A percentile compares a stretch with the other conserved stretches of the same genome.
These are phyloP conservation scores for Trichoderma gracile DNA, from an alignment of 2,329 filamentous ascomycete species.

Conservation along the genomic window DNA sequence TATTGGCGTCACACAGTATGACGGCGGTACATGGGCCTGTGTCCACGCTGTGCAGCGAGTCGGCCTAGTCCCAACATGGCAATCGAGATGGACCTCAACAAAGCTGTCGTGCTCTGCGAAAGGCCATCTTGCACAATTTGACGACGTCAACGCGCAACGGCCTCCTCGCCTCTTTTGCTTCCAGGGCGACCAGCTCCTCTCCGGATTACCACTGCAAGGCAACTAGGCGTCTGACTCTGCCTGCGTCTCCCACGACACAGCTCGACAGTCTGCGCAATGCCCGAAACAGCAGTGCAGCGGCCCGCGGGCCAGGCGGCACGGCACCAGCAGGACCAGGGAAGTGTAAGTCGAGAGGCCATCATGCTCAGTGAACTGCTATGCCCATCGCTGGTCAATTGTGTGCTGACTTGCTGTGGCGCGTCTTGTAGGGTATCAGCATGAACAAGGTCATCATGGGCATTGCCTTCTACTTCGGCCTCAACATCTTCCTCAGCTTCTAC, in stretches of 20 bases:
- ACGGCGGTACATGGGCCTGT: background rate
- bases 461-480: slow-evolving; percentile 60
- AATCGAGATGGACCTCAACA: background rate
- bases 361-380: too few relatives aligned
- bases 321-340: slow-evolving; percentile 29
- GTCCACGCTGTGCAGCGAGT: background rate
- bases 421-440: slow-evolving; percentile 41
- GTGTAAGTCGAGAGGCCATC: slow-evolving; percentile 32
- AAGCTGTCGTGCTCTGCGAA: slow-evolving; percentile 18
- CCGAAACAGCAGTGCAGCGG: slow-evolving; percentile 33
- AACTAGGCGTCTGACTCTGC: slow-evolving; percentile 1
- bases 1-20: background rate
- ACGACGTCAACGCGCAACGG: slow-evolving; percentile 2
- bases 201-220: slow-evolving; percentile 8
- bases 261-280: slow-evolving; percentile 30
- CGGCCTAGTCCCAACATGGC: slow-evolving; percentile 10
- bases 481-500: slow-evolving; percentile 58
- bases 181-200: background rate
- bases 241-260: background rate
- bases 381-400: background rate
- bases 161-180: background rate
- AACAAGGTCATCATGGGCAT: slow-evolving; percentile 54
- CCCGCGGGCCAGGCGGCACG: slow-evolving; percentile 33
- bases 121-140: slow-evolving; percentile 24
- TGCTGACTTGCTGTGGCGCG: background rate